Evolutionary conservation across 2,329 filamentous ascomycete species (phyloP), one percentile per base, ranked within the genome.

Genomic region (Lithohypha guttulata): DNA sequence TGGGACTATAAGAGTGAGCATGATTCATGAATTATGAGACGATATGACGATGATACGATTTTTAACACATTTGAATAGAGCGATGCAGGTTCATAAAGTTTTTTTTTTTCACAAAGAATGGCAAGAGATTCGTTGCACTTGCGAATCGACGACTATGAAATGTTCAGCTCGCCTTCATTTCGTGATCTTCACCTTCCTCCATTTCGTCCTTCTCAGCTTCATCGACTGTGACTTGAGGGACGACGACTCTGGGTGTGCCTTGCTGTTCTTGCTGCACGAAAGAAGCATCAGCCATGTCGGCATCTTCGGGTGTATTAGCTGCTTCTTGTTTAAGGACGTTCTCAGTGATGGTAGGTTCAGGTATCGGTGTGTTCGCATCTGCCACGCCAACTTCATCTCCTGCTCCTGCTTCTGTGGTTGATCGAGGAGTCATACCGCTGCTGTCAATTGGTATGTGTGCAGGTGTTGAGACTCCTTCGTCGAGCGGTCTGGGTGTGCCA

Each of bases 401-500:
- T 20, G 7, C 20, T 17, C 47, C 14, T 56, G 59, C 18, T 3
- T 22, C 31, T n/a, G 45, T 6, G 15, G 56, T 39, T 26, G 48
- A 42, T 23, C 36, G 56, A 2, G 60, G 59, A 8, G 60, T 60
- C 39, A 51, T 33, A 5, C 11, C 42, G 17, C 50, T 54, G 28
- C 46, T 51, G 11, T 44, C 50, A 3, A 14, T n/a, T 6, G 31
- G 11, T 6, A 35, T 39, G 20, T 44, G 48, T 25, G 53, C 30
- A 14, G 63, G 62, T 9, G 63, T 65, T 26, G 53, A 46, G 21
- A 53, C 58, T 29, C 53, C 50, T n/a, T 23, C 42, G 6, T 65
- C 68, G 41, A 68, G 64, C 17, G 59, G 64, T 38, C 62, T 57
- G 14, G 70, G 70, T 23, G 69, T 73, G 22, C 63, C 69, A 33